Evolutionary conservation across 305 asterid genomes (phyloP), one percentile per base, ranked within the genome.

Genomic region (Fraxinus sp.): DNA sequence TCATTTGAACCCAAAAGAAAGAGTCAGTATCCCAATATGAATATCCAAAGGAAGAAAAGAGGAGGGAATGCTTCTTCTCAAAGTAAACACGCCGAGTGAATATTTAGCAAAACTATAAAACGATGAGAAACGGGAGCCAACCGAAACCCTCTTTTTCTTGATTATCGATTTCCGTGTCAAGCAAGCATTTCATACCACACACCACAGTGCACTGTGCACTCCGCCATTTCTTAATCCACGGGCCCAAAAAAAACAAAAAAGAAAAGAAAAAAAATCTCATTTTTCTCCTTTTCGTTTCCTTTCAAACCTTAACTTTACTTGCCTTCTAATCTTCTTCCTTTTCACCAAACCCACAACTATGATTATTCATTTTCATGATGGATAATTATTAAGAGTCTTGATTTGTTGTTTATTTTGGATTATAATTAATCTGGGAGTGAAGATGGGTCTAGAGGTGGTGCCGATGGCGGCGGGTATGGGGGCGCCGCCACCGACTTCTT

Each of bases 111-210:
- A 57, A 57, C 68, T 57, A 57, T 6, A 57, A 57, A 66, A 66
- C 16, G 30, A 66, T 22, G 35, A 20, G 73, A 66, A 24, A 66
- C 35, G 24, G 33, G 33, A 30, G 35, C 36, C 11, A 24, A 66
- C 73, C 73, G n/a, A 57, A 57, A 2, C 68, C 43, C 64, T 30
- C 66, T 76, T 10, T 72, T 74, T 39, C 83, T 43, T 43, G 52
- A 83, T 84, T 91, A 82, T 92, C 95, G 95, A 94, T 92, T 96
- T 93, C 97, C 99, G 96, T 96, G 99, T 90, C 92, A 89, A 94
- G 93, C 98, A 96, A 96, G 99, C 89, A 90, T 93, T 91, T 9
- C 91, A 82, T 77, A 84, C 84, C 92, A 64, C 88, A 39, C 46
- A 39, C 46, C 46, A 39, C 46, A 39, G 46, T 39, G 46, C 88